Conservation (phyloP, 2,329 filamentous ascomycete species). For the Sodiomyces alkalinus region DNA sequence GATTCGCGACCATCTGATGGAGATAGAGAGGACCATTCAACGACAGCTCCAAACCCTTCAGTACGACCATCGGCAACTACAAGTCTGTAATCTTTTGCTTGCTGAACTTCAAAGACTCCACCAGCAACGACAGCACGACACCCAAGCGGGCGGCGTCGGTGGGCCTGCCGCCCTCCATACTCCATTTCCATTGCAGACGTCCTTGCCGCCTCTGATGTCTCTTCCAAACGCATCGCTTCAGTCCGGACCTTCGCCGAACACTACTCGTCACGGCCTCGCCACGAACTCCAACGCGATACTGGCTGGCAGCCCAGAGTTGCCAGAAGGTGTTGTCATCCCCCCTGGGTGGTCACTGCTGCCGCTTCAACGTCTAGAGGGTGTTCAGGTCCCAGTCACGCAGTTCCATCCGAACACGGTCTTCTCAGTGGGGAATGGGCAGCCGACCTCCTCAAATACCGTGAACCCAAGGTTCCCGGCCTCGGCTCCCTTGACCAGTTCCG, state of each 20-base stretch:
- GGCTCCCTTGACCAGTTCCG: too few species aligned
- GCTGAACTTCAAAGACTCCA: slow-evolving; percentile 53
- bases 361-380: slow-evolving; percentile 37
- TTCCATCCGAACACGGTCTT: too few species aligned
- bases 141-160: too few species aligned
- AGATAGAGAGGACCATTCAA: slow-evolving; percentile 53
- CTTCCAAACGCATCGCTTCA: too few species aligned
- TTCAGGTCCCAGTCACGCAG: slow-evolving; percentile 6
- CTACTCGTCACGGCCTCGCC: slow-evolving; percentile 31
- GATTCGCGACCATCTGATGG: slow-evolving; percentile 44
- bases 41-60: slow-evolving; percentile 51
- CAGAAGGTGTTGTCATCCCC: slow-evolving; percentile 48
- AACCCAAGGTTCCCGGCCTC: too few species aligned
- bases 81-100: slow-evolving; percentile 51
- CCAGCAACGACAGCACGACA: slow-evolving; percentile 26
- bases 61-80: slow-evolving; percentile 50
- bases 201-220: too few species aligned
- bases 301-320: slow-evolving; percentile 44
- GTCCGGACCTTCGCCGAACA: too few species aligned
- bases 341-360: slow-evolving; percentile 51
- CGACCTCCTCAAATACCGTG: too few species aligned
- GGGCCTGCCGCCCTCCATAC: too few species aligned
- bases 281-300: slow-evolving; percentile 35
- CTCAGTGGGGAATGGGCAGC: too few species aligned
- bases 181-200: too few species aligned